Conservation (phyloP, 176 grass and related monocot genomes). For the Zea luxurians region DNA sequence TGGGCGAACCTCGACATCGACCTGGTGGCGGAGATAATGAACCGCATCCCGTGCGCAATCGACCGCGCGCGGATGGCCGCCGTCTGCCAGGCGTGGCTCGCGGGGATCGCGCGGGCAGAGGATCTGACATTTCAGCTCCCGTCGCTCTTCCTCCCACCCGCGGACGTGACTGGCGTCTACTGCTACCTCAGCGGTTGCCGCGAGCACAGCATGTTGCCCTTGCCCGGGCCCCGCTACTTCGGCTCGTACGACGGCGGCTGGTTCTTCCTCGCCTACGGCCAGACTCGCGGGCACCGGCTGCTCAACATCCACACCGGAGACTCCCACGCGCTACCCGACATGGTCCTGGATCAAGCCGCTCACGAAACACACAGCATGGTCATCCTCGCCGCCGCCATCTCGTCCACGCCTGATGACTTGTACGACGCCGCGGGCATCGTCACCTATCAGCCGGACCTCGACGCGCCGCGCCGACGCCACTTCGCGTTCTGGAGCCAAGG, state of each 20-base stretch:
- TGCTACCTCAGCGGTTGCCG: too few relatives aligned
- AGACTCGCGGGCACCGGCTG: too few relatives aligned
- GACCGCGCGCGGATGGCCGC: neutral
- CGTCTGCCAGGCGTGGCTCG: neutral
- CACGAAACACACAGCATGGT: neutral
- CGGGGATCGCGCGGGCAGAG: neutral
- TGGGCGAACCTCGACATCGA: neutral
- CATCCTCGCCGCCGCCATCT: conserved; percentile 23
- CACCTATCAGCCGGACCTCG: neutral
- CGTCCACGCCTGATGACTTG: neutral
- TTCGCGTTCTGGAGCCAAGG: neutral
- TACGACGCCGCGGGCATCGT: neutral
- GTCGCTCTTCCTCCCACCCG: too few relatives aligned
- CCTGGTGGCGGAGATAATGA: neutral
- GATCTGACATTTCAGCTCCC: too few relatives aligned
- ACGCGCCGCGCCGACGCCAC: neutral
- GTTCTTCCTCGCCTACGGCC: too few relatives aligned
- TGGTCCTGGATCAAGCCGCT: neutral
- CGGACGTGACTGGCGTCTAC: too few relatives aligned
- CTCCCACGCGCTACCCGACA: neutral
- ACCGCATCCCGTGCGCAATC: neutral
- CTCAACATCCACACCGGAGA: too few relatives aligned
- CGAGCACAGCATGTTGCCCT: too few relatives aligned
- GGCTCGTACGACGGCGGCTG: too few relatives aligned
- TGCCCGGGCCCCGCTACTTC: too few relatives aligned